Conservation (phyloP, 176 grass and related monocot genomes). For the Musa troglodytarum region DNA sequence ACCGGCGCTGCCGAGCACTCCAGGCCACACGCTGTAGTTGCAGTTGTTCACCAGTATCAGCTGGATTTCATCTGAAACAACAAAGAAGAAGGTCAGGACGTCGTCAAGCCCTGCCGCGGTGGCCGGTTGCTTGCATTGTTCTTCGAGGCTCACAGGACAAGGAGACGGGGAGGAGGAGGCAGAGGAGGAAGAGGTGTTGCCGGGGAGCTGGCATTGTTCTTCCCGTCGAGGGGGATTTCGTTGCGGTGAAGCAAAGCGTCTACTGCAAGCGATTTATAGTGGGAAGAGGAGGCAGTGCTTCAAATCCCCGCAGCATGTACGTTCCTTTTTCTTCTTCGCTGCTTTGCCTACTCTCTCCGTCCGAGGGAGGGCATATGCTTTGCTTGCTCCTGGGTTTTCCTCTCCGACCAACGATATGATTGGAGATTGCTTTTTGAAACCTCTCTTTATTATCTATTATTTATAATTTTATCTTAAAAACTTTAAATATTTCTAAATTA, state of each 20-base stretch:
- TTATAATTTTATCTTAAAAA: too few species aligned
- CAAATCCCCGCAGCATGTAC: neutral
- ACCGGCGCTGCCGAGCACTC: constrained; percentile 48
- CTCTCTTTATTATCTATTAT: too few species aligned
- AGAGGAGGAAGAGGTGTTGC: constrained; percentile 13
- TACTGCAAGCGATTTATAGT: neutral
- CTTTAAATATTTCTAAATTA: too few species aligned
- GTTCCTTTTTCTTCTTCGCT: constrained; percentile 8
- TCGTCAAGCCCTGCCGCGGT: too few species aligned
- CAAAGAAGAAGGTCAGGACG: neutral
- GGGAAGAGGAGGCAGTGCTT: constrained; percentile 3
- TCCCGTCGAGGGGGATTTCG: neutral
- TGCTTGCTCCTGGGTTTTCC: constrained; percentile 53
- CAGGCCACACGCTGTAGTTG: constrained; percentile 70
- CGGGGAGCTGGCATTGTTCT: neutral
- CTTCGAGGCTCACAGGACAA: constrained; percentile 15
- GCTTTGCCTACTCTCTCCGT: neutral
- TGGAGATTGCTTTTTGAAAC: too few species aligned
- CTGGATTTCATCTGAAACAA: constrained; percentile 36
- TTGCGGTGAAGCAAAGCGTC: neutral
- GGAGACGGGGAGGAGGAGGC: constrained; percentile 10
- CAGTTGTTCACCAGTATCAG: constrained; percentile 97
- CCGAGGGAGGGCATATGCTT: constrained; percentile 46
- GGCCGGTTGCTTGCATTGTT: too few species aligned
- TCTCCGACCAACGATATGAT: too few species aligned